These are phyloP conservation scores for Darksidea phi DNA, from an alignment of 495 filamentous ascomycete species.

Conservation along the genomic window DNA sequence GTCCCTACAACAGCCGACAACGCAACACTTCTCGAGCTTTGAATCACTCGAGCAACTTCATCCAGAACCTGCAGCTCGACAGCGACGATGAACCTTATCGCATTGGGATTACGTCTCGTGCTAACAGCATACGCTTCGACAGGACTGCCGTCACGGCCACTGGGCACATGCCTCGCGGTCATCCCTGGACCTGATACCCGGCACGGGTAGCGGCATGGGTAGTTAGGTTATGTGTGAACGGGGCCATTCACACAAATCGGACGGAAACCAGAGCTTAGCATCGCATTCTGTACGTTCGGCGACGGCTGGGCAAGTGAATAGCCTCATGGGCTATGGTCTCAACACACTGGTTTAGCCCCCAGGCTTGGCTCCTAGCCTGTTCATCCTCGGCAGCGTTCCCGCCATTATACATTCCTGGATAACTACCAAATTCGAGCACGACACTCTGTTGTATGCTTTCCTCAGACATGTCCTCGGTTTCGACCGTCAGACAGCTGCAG, in stretches of 20 bases:
- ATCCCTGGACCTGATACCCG: constrained; percentile 74
- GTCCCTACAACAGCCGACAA: constrained; percentile 67
- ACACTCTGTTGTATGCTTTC: constrained; percentile 86
- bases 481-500: too few relatives aligned
- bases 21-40: constrained; percentile 78
- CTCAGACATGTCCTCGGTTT: too few relatives aligned
- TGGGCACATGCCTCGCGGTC: constrained; percentile 79
- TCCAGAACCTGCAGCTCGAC: constrained; percentile 78
- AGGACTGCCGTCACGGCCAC: constrained; percentile 91
- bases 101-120: constrained; percentile 72
- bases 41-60: constrained; percentile 71
- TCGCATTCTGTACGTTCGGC: constrained; percentile 68
- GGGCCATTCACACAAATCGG: constrained; percentile 88
- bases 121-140: constrained; percentile 98
- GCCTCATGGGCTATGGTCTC: constrained; percentile 67
- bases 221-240: constrained; percentile 84
- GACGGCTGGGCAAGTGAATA: constrained; percentile 78
- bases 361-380: constrained; percentile 77
- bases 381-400: constrained; percentile 79
- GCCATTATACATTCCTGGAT: constrained; percentile 97
- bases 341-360: constrained; percentile 63
- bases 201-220: constrained; percentile 80
- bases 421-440: constrained; percentile 78
- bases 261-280: constrained; percentile 90
- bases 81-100: constrained; percentile 87